phyloP scores from a whole-genome alignment of 2,329 filamentous ascomycete species.

The Podosphaera xanthii region DNA sequence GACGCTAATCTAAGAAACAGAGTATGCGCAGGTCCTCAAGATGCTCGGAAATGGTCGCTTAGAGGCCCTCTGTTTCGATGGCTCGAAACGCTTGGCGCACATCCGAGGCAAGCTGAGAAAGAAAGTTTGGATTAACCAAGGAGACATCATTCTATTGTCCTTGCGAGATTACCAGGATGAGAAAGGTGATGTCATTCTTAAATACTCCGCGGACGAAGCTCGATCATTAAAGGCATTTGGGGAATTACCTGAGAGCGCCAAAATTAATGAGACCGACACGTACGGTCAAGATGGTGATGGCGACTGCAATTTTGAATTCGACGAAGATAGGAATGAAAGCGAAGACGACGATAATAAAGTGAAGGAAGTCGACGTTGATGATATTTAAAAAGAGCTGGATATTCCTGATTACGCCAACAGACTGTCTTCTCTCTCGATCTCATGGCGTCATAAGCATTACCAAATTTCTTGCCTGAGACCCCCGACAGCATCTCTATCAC shows the following conservation, averaged over 20 bases:
- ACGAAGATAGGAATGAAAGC: conserved; percentile 56
- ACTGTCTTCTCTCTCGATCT: conserved; percentile 45
- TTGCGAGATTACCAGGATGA: conserved; percentile 86
- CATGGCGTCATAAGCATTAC: conserved; percentile 8
- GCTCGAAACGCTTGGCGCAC: conserved; percentile 62
- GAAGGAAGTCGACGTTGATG: conserved; percentile 85
- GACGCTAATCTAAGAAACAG: conserved; percentile 18
- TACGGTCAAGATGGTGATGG: conserved; percentile 81
- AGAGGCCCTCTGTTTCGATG: conserved; percentile 82
- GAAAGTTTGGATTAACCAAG: conserved; percentile 99
- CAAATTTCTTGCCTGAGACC: conserved; percentile 10
- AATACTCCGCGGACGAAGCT: conserved; percentile 91
- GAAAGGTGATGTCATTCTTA: conserved; percentile 82
- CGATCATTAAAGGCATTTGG: conserved; percentile 90
- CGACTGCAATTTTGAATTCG: conserved; percentile 96
- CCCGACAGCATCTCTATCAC: conserved; percentile 17
- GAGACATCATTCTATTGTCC: conserved; percentile 74
- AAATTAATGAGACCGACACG: conserved; percentile 99
- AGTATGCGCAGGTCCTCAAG: conserved; percentile 75
- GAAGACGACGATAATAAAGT: conserved; percentile 31
- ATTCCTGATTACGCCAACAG: conserved; percentile 12
- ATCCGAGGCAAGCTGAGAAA: conserved; percentile 94
- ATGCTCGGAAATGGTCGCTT: conserved; percentile 92
- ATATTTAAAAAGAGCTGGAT: conserved; percentile 41
- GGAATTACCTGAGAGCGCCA: conserved; percentile 87